Conservation (phyloP, 495 filamentous ascomycete genomes). For the Talaromyces borbonicus region DNA sequence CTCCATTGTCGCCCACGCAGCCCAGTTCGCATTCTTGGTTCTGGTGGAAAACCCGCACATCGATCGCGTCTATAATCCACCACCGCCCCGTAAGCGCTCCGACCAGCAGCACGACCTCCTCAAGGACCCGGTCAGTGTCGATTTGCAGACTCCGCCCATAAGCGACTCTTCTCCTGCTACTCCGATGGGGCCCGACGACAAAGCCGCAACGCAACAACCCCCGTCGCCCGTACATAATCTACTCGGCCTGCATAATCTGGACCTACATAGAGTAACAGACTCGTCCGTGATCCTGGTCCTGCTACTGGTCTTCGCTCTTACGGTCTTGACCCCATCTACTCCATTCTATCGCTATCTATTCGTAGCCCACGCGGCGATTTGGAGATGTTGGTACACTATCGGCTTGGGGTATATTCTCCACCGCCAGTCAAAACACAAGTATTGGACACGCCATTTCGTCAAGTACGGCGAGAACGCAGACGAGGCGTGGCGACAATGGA, state of each 20-base stretch:
- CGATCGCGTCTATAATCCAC: slow-evolving; percentile 93
- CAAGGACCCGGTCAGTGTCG: neutral
- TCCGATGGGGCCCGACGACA: slow-evolving; percentile 11
- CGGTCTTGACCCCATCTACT: slow-evolving; percentile 69
- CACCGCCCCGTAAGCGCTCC: slow-evolving; percentile 58
- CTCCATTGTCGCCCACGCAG: slow-evolving; percentile 88
- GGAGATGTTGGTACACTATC: slow-evolving; percentile 88
- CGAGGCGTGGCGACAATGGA: slow-evolving; percentile 98
- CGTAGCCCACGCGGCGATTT: slow-evolving; percentile 64
- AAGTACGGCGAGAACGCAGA: slow-evolving; percentile 85
- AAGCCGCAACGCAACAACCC: slow-evolving; percentile 34
- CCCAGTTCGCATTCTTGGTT: slow-evolving; percentile 85
- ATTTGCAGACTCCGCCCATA: slow-evolving; percentile 2
- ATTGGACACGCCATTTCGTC: slow-evolving; percentile 93
- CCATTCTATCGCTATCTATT: slow-evolving; percentile 65
- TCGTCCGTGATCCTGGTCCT: slow-evolving; percentile 65
- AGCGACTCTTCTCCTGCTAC: slow-evolving; percentile 6
- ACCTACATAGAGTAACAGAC: slow-evolving; percentile 79
- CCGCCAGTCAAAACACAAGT: slow-evolving; percentile 77
- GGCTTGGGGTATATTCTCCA: slow-evolving; percentile 80
- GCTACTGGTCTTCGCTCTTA: slow-evolving; percentile 60
- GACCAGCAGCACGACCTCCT: slow-evolving; percentile 14
- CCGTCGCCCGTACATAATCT: slow-evolving; percentile 70
- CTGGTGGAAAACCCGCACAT: slow-evolving; percentile 95
- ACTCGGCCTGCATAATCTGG: slow-evolving; percentile 71